phyloP scores from a whole-genome alignment of 2,329 filamentous ascomycete genomes.

The Ceratocystis eucalypticola region DNA sequence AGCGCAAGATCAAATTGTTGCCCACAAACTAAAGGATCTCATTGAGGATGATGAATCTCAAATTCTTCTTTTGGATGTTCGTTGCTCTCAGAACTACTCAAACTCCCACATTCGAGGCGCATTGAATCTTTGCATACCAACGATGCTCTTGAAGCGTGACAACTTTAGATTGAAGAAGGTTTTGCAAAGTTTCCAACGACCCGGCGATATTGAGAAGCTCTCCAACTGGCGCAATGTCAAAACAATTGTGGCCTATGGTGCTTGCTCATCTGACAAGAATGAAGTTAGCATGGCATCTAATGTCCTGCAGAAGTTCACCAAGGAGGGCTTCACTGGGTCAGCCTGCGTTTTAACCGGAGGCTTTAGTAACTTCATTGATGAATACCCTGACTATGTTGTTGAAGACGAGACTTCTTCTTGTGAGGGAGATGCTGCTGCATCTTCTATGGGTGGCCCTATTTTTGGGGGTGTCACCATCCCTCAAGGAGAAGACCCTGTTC shows the following conservation, averaged over 20 bases:
- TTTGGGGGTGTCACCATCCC: constrained; percentile 82
- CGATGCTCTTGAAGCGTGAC: constrained; percentile 77
- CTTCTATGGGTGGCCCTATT: constrained; percentile 42
- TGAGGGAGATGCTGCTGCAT: constrained; percentile 33
- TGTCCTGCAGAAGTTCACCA: constrained; percentile 83
- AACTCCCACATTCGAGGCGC: constrained; percentile 64
- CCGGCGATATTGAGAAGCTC: constrained; percentile 58
- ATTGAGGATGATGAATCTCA: constrained; percentile 31
- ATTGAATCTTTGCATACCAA: constrained; percentile 87
- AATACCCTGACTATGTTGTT: constrained; percentile 54
- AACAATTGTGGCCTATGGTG: constrained; percentile 79
- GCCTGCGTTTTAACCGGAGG: constrained; percentile 69
- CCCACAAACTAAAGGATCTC: constrained; percentile 42
- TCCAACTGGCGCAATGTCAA: constrained; percentile 59
- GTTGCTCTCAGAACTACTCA: constrained; percentile 72
- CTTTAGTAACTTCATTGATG: constrained; percentile 57
- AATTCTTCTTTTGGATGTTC: constrained; percentile 56
- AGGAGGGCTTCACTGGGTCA: constrained; percentile 64
- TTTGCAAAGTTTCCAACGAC: constrained; percentile 68
- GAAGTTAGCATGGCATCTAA: constrained; percentile 72
- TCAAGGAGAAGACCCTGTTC: constrained; percentile 42
- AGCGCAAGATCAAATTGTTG: constrained; percentile 38
- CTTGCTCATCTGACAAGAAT: constrained; percentile 58
- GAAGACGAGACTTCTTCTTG: constrained; percentile 25
- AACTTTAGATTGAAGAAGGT: constrained; percentile 84